Conservation (phyloP, 345 rosid species). For the Lagerstroemia speciosa region DNA sequence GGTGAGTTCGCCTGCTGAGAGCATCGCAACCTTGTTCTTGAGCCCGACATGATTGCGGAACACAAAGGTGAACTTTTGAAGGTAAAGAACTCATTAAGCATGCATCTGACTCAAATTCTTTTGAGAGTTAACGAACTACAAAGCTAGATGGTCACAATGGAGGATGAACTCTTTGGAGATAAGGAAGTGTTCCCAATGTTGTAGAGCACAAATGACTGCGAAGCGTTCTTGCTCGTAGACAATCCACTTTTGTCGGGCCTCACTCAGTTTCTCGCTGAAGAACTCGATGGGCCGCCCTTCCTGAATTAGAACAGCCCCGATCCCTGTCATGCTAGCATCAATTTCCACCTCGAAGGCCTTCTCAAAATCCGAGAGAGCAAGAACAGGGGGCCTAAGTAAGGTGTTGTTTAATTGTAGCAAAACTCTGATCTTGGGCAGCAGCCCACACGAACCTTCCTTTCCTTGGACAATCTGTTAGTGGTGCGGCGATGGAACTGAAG, state of each 20-base stretch:
- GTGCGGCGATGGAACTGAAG: conserved; percentile 1
- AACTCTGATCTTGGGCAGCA: neutral
- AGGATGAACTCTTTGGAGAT: conserved; percentile 1
- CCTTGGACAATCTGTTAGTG: conserved; percentile 2
- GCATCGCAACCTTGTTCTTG: neutral
- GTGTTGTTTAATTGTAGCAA: neutral
- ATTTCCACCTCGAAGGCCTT: too few relatives aligned
- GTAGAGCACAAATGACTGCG: neutral
- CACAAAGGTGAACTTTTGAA: too few relatives aligned
- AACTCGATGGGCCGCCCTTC: too few relatives aligned
- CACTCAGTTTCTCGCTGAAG: too few relatives aligned
- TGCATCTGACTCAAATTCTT: neutral
- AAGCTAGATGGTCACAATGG: neutral
- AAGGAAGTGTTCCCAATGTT: too few relatives aligned
- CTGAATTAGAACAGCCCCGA: too few relatives aligned
- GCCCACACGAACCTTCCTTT: too few relatives aligned
- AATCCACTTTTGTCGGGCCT: too few relatives aligned
- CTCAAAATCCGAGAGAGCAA: neutral
- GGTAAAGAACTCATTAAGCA: neutral
- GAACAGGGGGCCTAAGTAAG: neutral
- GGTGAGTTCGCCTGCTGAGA: too few relatives aligned
- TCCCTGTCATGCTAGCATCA: too few relatives aligned
- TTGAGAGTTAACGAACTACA: neutral
- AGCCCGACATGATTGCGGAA: too few relatives aligned
- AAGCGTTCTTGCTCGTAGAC: conserved; percentile 6